Evolutionary conservation across 2,329 filamentous ascomycete species (phyloP).

Genomic region (Fusarium ambrosium): DNA sequence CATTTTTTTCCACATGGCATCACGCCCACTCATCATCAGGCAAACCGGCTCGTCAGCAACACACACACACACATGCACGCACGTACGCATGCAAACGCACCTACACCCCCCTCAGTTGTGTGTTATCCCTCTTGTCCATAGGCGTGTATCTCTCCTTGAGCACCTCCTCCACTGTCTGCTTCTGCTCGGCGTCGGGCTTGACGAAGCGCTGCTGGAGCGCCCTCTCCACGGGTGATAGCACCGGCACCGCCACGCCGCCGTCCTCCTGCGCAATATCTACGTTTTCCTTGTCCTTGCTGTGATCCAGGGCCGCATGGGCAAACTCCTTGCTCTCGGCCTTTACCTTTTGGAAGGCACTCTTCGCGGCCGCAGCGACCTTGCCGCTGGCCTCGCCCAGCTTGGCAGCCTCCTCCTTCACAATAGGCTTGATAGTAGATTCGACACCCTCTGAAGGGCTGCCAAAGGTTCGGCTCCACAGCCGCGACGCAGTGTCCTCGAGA

Average conservation of each 20-base stretch:
- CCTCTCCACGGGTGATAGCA: constrained; percentile 59
- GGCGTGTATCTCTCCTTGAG: constrained; percentile 69
- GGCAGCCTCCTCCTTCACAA: constrained; percentile 51
- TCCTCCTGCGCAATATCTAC: constrained; percentile 53
- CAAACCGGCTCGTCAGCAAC: constrained; percentile 16
- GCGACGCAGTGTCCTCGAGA: constrained; percentile 63
- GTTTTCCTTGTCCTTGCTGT: constrained; percentile 53
- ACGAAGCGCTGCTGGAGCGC: constrained; percentile 67
- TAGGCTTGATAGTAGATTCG: constrained; percentile 48
- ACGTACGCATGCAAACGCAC: background rate
- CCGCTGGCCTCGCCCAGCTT: constrained; percentile 40
- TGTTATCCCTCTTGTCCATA: constrained; percentile 61
- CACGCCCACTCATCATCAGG: constrained; percentile 26
- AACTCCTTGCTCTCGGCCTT: constrained; percentile 48
- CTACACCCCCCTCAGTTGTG: constrained; percentile 58
- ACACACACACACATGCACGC: background rate
- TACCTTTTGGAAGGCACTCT: constrained; percentile 51
- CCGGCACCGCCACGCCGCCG: constrained; percentile 46
- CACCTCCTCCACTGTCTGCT: constrained; percentile 66
- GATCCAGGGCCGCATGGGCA: constrained; percentile 32
- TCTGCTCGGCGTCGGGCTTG: constrained; percentile 54
- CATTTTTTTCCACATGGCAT: constrained; percentile 14
- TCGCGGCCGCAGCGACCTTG: constrained; percentile 53
- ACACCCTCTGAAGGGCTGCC: constrained; percentile 51
- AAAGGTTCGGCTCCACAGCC: constrained; percentile 59